These are phyloP conservation scores for Zasmidium angulare DNA, from an alignment of 2,329 filamentous ascomycete genomes.

Conservation along the genomic window DNA sequence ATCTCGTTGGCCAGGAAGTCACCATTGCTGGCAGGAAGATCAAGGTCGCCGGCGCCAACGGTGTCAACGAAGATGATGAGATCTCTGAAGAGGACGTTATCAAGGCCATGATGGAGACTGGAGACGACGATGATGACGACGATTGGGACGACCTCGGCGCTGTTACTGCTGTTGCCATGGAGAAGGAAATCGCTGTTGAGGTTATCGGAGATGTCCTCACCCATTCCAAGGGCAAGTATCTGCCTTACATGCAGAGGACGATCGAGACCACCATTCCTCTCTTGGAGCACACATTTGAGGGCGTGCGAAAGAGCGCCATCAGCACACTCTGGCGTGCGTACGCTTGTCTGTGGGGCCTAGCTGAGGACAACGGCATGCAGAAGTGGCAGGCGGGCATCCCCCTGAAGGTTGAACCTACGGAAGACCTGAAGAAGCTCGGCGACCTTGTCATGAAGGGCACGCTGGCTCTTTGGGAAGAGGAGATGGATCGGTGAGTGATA, in stretches of 20 bases:
- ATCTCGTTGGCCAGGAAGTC: conserved; percentile 73
- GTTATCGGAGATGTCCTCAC: conserved; percentile 90
- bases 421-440: conserved; percentile 79
- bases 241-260: conserved; percentile 86
- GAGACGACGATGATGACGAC: conserved; percentile 68
- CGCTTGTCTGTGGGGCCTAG: conserved; percentile 83
- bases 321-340: conserved; percentile 92
- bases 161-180: conserved; percentile 84
- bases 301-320: conserved; percentile 87
- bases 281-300: conserved; percentile 86
- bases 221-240: conserved; percentile 75
- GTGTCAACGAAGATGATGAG: conserved; percentile 49
- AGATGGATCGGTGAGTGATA: conserved; percentile 82
- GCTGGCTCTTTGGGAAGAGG: conserved; percentile 81
- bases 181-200: conserved; percentile 97
- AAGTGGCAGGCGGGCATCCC: conserved; percentile 92
- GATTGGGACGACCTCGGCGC: conserved; percentile 82
- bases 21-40: conserved; percentile 80
- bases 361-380: conserved; percentile 71
- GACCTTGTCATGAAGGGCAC: conserved; percentile 83
- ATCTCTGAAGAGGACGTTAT: conserved; percentile 60
- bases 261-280: conserved; percentile 78
- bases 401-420: conserved; percentile 73
- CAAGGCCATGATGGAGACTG: conserved; percentile 47
- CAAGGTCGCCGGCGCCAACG: conserved; percentile 67